Base-by-base conservation (phyloP, 306 rosid species). In the Begonia masoniana region DNA sequence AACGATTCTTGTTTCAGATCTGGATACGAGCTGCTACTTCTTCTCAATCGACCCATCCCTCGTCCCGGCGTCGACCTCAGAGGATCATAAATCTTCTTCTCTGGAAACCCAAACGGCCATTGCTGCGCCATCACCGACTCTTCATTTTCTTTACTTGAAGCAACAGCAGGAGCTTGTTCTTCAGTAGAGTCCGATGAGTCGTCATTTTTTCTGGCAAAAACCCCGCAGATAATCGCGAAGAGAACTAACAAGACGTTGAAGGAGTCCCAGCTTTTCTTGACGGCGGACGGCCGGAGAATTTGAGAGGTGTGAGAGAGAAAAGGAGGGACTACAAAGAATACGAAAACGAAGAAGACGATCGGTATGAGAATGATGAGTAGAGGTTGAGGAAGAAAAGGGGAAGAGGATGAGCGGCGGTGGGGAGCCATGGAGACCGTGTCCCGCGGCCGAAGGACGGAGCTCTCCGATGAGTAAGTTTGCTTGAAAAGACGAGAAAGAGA, bases 21-120 rank as follows among this genome's bases (percentile, higher is more conserved):
- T 48, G 94, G 95, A 45, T 89, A 85, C 9, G 95, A 89, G 59
- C 87, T 89, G 31, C 93, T 86, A 31, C 68, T 82, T 71, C 88
- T 78, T 66, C 76, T 67, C 76, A 80, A 43, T 57, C 61, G 66
- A 55, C 21, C 54, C 64, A 12, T 65, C 31, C 48, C 68, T 14
- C 64, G 23, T 0, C 41, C 54, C 52, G 63, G 67, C n/a, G 64
- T 50, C 56, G 56, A 31, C 24, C 35, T 60, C 17, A 23, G 52
- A 19, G 71, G 10, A 10, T 63, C 65, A 0, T 17, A 52, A 35
- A 58, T 57, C 67, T 53, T 61, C 41, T 35, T 58, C 6, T 73
- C 76, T 1, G 74, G 12, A 50, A 52, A 73, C 51, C 62, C 71
- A 36, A 69, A 79, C 92, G 92, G 82, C 8, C 62, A 73, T n/a